phyloP scores from a whole-genome alignment of 495 filamentous ascomycete species.

The Hypoxylon crocopeplum region DNA sequence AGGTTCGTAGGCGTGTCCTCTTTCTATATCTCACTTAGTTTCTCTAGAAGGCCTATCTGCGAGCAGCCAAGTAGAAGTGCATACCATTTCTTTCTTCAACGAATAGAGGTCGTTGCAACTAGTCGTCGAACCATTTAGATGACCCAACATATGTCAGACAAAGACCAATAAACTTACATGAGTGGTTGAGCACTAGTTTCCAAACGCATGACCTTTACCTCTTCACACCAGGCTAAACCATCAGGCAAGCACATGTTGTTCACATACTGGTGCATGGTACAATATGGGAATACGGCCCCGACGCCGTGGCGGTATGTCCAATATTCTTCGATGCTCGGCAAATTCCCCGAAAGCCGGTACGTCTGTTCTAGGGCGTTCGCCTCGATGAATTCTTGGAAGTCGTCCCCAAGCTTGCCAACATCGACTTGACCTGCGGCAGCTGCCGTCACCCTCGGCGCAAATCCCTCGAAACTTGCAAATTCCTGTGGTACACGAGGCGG shows the following conservation, averaged over 20 bases:
- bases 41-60: not conserved
- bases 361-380: not conserved
- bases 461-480: conserved; percentile 1
- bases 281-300: conserved; percentile 2
- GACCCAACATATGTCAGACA: not conserved
- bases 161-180: not conserved
- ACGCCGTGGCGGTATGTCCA: conserved; percentile 13
- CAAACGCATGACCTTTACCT: conserved; percentile 1
- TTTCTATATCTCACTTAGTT: not conserved
- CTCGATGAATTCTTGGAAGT: conserved; percentile 10
- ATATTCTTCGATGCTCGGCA: conserved; percentile 6
- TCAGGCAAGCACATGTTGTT: conserved; percentile 5
- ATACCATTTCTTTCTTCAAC: conserved; percentile 14
- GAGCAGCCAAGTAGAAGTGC: not conserved
- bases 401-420: not conserved
- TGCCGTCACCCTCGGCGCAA: conserved; percentile 1
- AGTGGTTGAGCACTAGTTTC: conserved; percentile 5
- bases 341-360: conserved; percentile 6
- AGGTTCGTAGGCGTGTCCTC: conserved; percentile 9
- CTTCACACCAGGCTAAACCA: conserved; percentile 2
- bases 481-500: conserved; percentile 3
- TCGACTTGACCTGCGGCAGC: not conserved
- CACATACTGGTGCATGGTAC: conserved; percentile 8
- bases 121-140: not conserved
- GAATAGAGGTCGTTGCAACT: conserved; percentile 16